Percentiles rank a stretch among this genome's conserved stretches.
These are phyloP conservation scores for Davidsoniella virescens DNA, from an alignment of 2,329 filamentous ascomycete genomes.

Conservation along the genomic window DNA sequence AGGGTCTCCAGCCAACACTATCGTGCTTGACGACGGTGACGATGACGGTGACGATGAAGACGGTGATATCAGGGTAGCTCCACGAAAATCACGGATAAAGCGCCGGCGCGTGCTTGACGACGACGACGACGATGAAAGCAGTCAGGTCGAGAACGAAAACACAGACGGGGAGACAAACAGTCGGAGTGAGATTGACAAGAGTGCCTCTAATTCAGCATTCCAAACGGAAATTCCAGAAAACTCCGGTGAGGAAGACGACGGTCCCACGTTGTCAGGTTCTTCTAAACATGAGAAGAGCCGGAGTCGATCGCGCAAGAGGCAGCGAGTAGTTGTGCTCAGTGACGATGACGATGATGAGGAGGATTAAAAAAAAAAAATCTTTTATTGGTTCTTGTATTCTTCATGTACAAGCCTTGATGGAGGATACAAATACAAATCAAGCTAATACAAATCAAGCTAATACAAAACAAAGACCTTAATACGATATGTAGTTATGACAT, in stretches of 20 bases:
- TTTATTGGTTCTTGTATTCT: background rate
- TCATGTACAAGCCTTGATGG: background rate
- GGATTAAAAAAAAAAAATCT: background rate
- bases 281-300: no score
- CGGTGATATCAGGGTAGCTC: background rate
- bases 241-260: background rate
- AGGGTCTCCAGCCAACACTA: background rate
- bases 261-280: no score
- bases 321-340: background rate
- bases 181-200: background rate
- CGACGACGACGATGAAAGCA: background rate
- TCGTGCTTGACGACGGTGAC: background rate
- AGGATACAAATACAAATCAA: background rate
- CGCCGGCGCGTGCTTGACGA: slow-evolving; percentile 1
- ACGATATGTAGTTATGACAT: background rate
- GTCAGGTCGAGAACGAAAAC: background rate
- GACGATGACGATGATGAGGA: slow-evolving; percentile 3
- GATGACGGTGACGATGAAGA: background rate
- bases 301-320: background rate
- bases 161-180: background rate
- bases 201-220: background rate
- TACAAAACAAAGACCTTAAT: background rate
- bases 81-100: background rate
- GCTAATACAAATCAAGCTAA: background rate
- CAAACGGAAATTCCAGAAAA: background rate